Conservation (phyloP, 2,329 filamentous ascomycete genomes). For the Exserohilum turcica region DNA sequence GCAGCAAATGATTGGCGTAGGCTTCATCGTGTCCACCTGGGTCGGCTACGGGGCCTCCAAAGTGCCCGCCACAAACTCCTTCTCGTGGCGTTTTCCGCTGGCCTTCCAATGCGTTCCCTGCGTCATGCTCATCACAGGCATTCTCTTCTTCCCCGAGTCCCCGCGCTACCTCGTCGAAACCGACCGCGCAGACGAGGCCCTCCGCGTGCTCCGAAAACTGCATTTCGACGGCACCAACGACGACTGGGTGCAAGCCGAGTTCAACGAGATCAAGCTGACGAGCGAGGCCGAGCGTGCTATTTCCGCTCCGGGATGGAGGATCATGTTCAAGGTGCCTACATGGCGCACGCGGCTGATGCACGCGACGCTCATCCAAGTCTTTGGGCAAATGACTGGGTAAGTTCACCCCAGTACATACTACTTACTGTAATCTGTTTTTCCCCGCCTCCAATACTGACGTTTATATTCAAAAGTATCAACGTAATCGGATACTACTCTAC, state of each 20-base stretch:
- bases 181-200: slow-evolving; percentile 62
- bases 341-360: slow-evolving; percentile 68
- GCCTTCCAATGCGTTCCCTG: slow-evolving; percentile 55
- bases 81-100: slow-evolving; percentile 53
- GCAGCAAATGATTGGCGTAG: slow-evolving; percentile 63
- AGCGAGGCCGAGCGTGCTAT: slow-evolving; percentile 64
- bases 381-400: slow-evolving; percentile 68
- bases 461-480: slow-evolving; percentile 49
- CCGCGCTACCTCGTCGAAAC: slow-evolving; percentile 50
- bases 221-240: slow-evolving; percentile 61
- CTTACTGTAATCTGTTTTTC: too few relatives aligned
- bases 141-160: slow-evolving; percentile 51
- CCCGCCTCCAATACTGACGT: slow-evolving; percentile 8
- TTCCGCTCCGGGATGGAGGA: slow-evolving; percentile 58
- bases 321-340: slow-evolving; percentile 63
- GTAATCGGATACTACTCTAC: slow-evolving; percentile 68
- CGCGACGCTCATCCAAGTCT: slow-evolving; percentile 66
- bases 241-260: slow-evolving; percentile 64
- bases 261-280: slow-evolving; percentile 64
- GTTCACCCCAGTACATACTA: too few relatives aligned
- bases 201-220: slow-evolving; percentile 53
- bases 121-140: slow-evolving; percentile 50
- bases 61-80: slow-evolving; percentile 44
- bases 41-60: slow-evolving; percentile 54
- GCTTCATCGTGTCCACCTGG: slow-evolving; percentile 62